Evolutionary conservation across 2,329 filamentous ascomycete species (phyloP).

Genomic region (Ophiostoma quercus): DNA sequence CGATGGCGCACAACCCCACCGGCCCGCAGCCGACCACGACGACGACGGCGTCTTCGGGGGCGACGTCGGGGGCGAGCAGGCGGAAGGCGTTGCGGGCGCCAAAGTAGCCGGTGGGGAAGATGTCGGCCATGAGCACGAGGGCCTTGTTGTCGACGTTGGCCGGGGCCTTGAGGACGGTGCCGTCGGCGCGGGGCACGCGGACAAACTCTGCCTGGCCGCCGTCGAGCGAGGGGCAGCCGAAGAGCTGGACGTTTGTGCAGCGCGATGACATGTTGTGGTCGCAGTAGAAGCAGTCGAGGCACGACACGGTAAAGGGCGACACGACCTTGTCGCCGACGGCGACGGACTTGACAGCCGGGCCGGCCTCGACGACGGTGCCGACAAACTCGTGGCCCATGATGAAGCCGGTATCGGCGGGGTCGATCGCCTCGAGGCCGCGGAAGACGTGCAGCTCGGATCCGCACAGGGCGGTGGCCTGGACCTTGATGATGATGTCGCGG

Average conservation of each 20-base stretch:
- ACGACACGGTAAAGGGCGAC: conserved; percentile 75
- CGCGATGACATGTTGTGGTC: conserved; percentile 69
- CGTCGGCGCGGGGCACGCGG: conserved; percentile 73
- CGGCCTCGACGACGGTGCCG: conserved; percentile 64
- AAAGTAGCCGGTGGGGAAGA: conserved; percentile 84
- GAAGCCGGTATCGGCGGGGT: conserved; percentile 50
- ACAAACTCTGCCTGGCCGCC: conserved; percentile 80
- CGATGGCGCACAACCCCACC: conserved; percentile 76
- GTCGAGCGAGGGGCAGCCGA: conserved; percentile 64
- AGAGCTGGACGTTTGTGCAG: conserved; percentile 64
- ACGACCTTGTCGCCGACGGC: conserved; percentile 73
- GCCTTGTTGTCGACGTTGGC: conserved; percentile 65
- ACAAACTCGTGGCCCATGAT: conserved; percentile 84
- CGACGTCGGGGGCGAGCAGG: conserved; percentile 46
- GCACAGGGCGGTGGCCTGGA: conserved; percentile 77
- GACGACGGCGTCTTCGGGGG: conserved; percentile 62
- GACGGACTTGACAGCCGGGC: conserved; percentile 62
- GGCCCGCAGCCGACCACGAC: conserved; percentile 82
- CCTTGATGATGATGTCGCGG: conserved; percentile 76
- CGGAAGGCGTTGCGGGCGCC: conserved; percentile 74
- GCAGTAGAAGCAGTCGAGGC: conserved; percentile 81
- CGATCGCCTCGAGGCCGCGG: conserved; percentile 62
- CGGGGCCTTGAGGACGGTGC: conserved; percentile 71
- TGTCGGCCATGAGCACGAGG: conserved; percentile 85
- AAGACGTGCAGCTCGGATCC: conserved; percentile 89